Percentiles rank a stretch among this genome's conserved stretches.
Conservation (phyloP, 2,329 filamentous ascomycete genomes). For the Apiospora kogelbergensis region DNA sequence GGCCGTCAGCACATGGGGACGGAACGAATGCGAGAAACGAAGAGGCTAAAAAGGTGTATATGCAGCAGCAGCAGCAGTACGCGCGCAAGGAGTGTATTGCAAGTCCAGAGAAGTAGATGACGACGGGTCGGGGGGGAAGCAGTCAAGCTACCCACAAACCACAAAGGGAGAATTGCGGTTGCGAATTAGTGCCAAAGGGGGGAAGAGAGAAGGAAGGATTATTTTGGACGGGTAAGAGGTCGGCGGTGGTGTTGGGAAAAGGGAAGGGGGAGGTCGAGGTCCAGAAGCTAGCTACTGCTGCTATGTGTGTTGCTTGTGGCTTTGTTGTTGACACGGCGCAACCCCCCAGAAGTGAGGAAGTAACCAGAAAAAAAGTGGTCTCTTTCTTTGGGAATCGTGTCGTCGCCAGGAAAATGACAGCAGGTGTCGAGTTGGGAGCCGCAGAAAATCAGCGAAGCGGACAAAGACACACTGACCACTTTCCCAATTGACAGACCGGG, state of each 20-base stretch:
- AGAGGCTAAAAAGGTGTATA: conserved; percentile 5
- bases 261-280: conserved; percentile 17
- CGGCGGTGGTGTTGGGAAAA: conserved; percentile 10
- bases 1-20: conserved; percentile 11
- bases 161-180: conserved; percentile 9
- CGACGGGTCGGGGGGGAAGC: conserved; percentile 1
- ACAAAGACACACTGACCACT: conserved; percentile 6
- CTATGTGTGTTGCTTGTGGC: conserved; percentile 4
- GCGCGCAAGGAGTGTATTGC: conserved; percentile 11
- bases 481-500: conserved; percentile 4
- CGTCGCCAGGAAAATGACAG: conserved; percentile 2
- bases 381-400: conserved; percentile 6
- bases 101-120: not conserved
- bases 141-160: conserved; percentile 10
- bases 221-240: not conserved
- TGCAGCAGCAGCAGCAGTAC: conserved; percentile 3
- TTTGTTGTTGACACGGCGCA: conserved; percentile 11
- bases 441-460: not conserved
- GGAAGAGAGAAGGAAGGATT: conserved; percentile 1
- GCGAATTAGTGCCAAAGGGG: conserved; percentile 5
- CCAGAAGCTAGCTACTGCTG: conserved; percentile 17
- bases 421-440: not conserved
- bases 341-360: conserved; percentile 9
- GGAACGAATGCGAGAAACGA: conserved; percentile 11
- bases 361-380: conserved; percentile 12